A percentile compares a stretch with the other conserved stretches of the same genome.
Evolutionary conservation across 352 stramenopile species (phyloP).

Genomic region (Phytophthora pinifolia): DNA sequence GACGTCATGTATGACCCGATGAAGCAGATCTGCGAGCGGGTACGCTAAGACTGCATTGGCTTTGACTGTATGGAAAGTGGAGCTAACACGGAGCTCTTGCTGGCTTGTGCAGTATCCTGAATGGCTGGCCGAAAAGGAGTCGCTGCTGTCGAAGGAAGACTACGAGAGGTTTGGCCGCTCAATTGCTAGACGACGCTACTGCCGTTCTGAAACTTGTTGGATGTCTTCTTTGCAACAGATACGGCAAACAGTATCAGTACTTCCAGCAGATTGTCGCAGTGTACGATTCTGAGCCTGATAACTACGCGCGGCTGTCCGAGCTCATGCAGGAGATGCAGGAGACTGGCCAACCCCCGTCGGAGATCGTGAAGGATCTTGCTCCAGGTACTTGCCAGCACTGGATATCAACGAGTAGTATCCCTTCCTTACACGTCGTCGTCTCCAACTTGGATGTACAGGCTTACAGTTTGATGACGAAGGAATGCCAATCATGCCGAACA

Average conservation of each 20-base stretch:
- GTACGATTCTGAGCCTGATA: conserved; percentile 97
- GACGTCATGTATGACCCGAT: conserved; percentile 99
- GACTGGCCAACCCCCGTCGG: conserved; percentile 93
- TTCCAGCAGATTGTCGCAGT: conserved; percentile 97
- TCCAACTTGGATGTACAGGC: conserved; percentile 27
- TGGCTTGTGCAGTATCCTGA: conserved; percentile 87
- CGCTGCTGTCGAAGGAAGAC: conserved; percentile 88
- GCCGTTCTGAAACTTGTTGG: conserved; percentile 3
- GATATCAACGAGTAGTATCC: conserved; percentile 4
- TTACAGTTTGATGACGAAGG: conserved; percentile 96
- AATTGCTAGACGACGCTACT: background rate
- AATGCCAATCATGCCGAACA: conserved; percentile 96
- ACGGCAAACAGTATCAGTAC: conserved; percentile 97
- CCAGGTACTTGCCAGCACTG: conserved; percentile 55
- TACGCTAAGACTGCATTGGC: conserved; percentile 20
- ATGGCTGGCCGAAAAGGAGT: conserved; percentile 95
- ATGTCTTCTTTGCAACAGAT: conserved; percentile 41
- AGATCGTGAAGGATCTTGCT: conserved; percentile 99
- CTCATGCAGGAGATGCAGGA: conserved; percentile 97
- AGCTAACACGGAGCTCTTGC: background rate
- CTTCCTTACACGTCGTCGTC: background rate
- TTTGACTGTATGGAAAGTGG: conserved; percentile 2
- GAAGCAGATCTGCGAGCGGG: conserved; percentile 92
- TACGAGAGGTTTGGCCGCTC: conserved; percentile 70
- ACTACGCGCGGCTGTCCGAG: conserved; percentile 94